Percentiles rank a stretch among this genome's conserved stretches.
Conservation (phyloP, 2,329 filamentous ascomycete species). For the Pezicula neosporulosa region DNA sequence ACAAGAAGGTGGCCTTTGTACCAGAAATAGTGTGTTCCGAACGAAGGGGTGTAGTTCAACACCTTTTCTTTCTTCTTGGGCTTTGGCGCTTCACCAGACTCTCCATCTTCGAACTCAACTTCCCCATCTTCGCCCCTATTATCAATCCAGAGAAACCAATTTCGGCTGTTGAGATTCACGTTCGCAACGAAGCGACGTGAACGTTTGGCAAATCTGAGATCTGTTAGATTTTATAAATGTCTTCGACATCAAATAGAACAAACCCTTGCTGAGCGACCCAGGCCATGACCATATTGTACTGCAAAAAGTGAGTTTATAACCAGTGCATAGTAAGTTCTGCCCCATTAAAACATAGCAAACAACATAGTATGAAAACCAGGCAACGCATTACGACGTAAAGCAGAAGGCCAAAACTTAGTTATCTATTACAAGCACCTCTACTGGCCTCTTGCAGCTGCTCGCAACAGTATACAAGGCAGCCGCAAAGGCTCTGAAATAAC, state of each 20-base stretch:
- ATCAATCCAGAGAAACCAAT: conserved; percentile 43
- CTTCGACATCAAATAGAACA: conserved; percentile 12
- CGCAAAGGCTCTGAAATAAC: too few species aligned
- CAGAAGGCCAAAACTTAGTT: too few species aligned
- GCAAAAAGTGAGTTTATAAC: too few species aligned
- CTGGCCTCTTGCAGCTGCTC: too few species aligned
- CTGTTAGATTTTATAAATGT: too few species aligned
- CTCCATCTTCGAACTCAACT: conserved; percentile 22
- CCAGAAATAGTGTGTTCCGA: conserved; percentile 67
- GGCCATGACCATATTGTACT: conserved; percentile 66
- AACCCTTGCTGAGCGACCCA: conserved; percentile 65
- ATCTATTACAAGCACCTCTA: too few species aligned
- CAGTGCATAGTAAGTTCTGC: too few species aligned
- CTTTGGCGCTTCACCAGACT: conserved; percentile 26
- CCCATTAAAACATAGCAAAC: too few species aligned
- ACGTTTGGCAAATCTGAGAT: conserved; percentile 45
- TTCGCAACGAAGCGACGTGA: conserved; percentile 63
- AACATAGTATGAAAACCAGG: too few species aligned
- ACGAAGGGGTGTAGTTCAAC: conserved; percentile 61
- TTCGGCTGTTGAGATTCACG: conserved; percentile 53
- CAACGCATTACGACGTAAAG: too few species aligned
- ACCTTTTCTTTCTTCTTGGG: conserved; percentile 34
- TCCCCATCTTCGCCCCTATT: conserved; percentile 45
- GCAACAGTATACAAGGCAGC: too few species aligned
- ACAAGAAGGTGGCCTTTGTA: conserved; percentile 56